Base-by-base conservation (phyloP, 371 early-diverging fungal species). In the Mucor indicus region DNA sequence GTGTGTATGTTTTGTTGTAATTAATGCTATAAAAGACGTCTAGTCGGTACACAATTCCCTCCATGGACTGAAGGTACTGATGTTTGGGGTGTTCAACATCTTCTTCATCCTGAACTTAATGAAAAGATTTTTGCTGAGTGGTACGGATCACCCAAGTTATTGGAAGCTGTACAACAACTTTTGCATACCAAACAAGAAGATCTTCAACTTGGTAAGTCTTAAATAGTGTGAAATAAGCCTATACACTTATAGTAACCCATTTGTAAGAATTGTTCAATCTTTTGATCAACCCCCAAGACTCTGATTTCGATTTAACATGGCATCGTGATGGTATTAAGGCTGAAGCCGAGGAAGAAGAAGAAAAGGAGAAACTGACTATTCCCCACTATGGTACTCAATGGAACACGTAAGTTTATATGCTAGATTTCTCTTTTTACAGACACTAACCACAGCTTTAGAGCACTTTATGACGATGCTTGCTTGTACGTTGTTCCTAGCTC, bases 311-410 rank as follows among this genome's bases (percentile, higher is more conserved):
- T 45, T 54, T 79, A 24, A 72, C 69, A 16, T 79, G 77, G 76
- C 79, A 79, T 48, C 53, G 79, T 13, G 79, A 79, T 60, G 67
- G 71, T 22, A 54, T 76, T 21, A 53, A 62, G 32, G 72, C 72
- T 11, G 70, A 72, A 27, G 65, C 70, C 6, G 32, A 55, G 1
- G 66, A 54, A 20, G 68, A 73, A 25, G 61, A 67, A 31, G 79
- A 79, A 40, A 20, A 47, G 9, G 67, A 67, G 22, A 62, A 62
- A 17, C 50, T 79, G 31, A 44, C 53, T 7, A 65, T 76, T 37
- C 79, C 79, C n/a, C 79, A 76, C 44, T 74, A 72, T 52, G 79
- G 79, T n/a, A 79, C 79, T 12, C 79, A 79, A 52, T 79, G 79
- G 77, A 79, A 79, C 55, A 76, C 75, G 65, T 57, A 57, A 56